A percentile compares a stretch with the other conserved stretches of the same genome.
Evolutionary conservation across 768 basidiomycete genomes (phyloP).

Genomic region (Panaeolus papilionaceus): DNA sequence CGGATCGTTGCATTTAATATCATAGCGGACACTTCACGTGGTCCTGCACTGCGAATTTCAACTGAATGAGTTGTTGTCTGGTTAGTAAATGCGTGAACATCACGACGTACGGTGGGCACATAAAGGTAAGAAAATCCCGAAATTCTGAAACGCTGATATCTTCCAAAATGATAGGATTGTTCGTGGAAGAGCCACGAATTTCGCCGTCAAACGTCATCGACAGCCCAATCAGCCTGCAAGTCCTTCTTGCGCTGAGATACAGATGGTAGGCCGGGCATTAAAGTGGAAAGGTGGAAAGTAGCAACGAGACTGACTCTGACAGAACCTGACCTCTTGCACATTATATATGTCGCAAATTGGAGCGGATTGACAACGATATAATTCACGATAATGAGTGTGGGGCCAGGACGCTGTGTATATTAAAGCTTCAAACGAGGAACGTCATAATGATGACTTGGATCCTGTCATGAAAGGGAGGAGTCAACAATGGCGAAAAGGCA

Average conservation of each 20-base stretch:
- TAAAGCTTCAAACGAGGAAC: background rate
- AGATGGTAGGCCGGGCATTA: background rate
- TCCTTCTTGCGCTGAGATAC: background rate
- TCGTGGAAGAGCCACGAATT: background rate
- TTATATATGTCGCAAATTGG: background rate
- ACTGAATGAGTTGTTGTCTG: background rate
- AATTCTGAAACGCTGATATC: background rate
- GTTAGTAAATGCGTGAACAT: background rate
- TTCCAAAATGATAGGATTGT: background rate
- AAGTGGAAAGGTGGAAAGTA: background rate
- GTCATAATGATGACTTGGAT: background rate
- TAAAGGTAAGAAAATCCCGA: background rate
- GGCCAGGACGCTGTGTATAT: background rate
- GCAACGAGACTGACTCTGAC: background rate
- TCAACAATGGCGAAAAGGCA: background rate
- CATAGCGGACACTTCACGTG: background rate
- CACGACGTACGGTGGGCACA: background rate
- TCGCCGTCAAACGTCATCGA: background rate
- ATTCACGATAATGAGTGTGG: background rate
- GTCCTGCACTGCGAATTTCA: background rate
- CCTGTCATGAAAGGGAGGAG: background rate
- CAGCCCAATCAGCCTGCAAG: background rate
- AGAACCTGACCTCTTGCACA: background rate
- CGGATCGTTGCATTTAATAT: slow-evolving; percentile 3
- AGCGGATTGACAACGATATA: background rate